Base-by-base conservation (phyloP, 176 grass and related monocot genomes). In the Dactylis glomerata region DNA sequence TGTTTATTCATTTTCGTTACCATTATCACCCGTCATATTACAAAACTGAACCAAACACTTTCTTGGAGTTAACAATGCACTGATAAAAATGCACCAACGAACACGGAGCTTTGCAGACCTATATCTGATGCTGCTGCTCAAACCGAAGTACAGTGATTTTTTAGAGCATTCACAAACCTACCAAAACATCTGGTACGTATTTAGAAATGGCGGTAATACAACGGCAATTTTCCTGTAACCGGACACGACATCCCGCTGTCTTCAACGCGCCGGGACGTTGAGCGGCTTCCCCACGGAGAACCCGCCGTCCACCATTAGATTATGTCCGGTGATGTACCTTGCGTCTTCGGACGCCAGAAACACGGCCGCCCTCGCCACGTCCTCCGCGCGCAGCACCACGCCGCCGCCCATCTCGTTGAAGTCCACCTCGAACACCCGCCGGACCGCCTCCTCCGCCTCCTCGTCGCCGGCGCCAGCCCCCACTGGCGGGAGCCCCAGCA, bases 371-470 rank as follows among this genome's bases (percentile, higher is more conserved):
- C 71, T 50, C 16, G 71, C 71, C 8, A 74, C 27, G 44, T 74
- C 71, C 16, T 50, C 44, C 8, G 71, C 71, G 26, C 71, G 44
- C 71, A 74, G 26, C 44, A 74, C 71, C 44, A 74, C 42, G 16
- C 71, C 71, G 44, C 44, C 16, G 14, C 44, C 71, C 71, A 74
- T 74, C 71, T 74, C 71, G 26, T 50, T 74, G 15, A 74, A 10
- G 17, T 74, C 26, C 71, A 50, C 71, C 3, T 74, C 71, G 71
- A 74, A 50, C 15, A 74, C 44, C 71, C 71, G 71, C 44, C 71
- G 30, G 26, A 74, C 4, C 44, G 3, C 15, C 44, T 74, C 69
- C n/a, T 71, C 38, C n/a, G 3, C 37, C 12, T 44, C 70, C 8
- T 49, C 70, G 5, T 41, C 71, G 5, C 7, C 30, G 10, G 2